Percentiles rank a stretch among this genome's conserved stretches.
phyloP scores from a whole-genome alignment of 768 basidiomycete species.

The Rhizopogon rudus region DNA sequence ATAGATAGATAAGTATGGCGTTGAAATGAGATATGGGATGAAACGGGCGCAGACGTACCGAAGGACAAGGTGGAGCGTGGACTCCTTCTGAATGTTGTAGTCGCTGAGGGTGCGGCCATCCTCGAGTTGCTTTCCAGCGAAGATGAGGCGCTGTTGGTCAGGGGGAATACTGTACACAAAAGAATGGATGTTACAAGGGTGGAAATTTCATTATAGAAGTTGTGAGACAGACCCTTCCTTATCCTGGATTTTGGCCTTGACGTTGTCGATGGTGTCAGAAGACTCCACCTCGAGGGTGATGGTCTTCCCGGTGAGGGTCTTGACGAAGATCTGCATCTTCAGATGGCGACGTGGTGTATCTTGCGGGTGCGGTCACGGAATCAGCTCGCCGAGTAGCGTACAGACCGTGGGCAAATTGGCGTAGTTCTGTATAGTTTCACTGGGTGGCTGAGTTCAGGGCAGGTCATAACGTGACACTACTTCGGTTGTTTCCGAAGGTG shows the following conservation, averaged over 20 bases:
- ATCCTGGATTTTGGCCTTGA: slow-evolving; percentile 80
- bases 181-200: slow-evolving; percentile 36
- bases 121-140: slow-evolving; percentile 98
- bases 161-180: slow-evolving; percentile 71
- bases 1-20: slow-evolving; percentile 9
- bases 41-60: slow-evolving; percentile 47
- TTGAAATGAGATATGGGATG: neutral
- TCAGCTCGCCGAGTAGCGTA: slow-evolving; percentile 7
- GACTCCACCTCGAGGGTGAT: slow-evolving; percentile 99
- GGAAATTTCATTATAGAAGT: slow-evolving; percentile 29
- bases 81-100: slow-evolving; percentile 99
- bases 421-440: slow-evolving; percentile 26
- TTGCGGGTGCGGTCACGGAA: neutral
- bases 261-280: slow-evolving; percentile 94
- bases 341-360: neutral
- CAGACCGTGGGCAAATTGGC: slow-evolving; percentile 13
- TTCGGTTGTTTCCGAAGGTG: slow-evolving; percentile 4
- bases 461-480: slow-evolving; percentile 5
- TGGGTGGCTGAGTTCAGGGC: slow-evolving; percentile 26
- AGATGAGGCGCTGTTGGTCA: slow-evolving; percentile 93
- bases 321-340: slow-evolving; percentile 73
- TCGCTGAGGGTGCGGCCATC: slow-evolving; percentile 95
- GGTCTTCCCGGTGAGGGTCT: slow-evolving; percentile 93
- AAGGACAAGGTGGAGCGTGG: slow-evolving; percentile 95
- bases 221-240: slow-evolving; percentile 57